Evolutionary conservation across 352 stramenopile species (phyloP).

Genomic region (Globisporangium nagaii): DNA sequence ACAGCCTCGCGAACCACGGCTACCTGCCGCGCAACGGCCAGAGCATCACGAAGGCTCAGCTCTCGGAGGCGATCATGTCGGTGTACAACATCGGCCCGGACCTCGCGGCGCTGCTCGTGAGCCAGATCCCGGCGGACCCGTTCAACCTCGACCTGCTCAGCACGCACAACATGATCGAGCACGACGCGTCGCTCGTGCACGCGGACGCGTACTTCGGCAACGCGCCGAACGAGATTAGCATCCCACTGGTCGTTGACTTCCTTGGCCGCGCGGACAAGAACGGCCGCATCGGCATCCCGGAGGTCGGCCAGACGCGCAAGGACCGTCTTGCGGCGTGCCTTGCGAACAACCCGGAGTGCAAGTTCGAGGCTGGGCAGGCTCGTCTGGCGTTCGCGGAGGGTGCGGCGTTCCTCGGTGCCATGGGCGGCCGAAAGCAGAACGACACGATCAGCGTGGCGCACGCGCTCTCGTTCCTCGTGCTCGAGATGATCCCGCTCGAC

Average conservation of each 20-base stretch:
- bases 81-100: conserved; percentile 17
- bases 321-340: conserved; percentile 22
- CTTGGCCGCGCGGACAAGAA: conserved; percentile 18
- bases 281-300: conserved; percentile 20
- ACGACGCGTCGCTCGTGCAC: conserved; percentile 47
- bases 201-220: conserved; percentile 37
- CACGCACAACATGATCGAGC: conserved; percentile 35
- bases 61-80: conserved; percentile 8
- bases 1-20: conserved; percentile 29
- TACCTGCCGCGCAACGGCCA: conserved; percentile 32
- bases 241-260: conserved; percentile 22
- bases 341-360: conserved; percentile 28
- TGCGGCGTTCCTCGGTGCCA: conserved; percentile 24
- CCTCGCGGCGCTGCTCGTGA: conserved; percentile 5
- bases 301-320: conserved; percentile 26
- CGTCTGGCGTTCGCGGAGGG: conserved; percentile 28
- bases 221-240: conserved; percentile 24
- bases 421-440: conserved; percentile 27
- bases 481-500: conserved; percentile 30
- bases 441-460: conserved; percentile 22
- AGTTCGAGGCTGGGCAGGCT: conserved; percentile 24
- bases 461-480: conserved; percentile 23
- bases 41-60: conserved; percentile 19
- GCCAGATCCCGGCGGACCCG: conserved; percentile 1
- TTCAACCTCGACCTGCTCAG: conserved; percentile 15